These are phyloP conservation scores for Zymoseptoria pseudotritici DNA, from an alignment of 2,329 filamentous ascomycete species.

Conservation along the genomic window DNA sequence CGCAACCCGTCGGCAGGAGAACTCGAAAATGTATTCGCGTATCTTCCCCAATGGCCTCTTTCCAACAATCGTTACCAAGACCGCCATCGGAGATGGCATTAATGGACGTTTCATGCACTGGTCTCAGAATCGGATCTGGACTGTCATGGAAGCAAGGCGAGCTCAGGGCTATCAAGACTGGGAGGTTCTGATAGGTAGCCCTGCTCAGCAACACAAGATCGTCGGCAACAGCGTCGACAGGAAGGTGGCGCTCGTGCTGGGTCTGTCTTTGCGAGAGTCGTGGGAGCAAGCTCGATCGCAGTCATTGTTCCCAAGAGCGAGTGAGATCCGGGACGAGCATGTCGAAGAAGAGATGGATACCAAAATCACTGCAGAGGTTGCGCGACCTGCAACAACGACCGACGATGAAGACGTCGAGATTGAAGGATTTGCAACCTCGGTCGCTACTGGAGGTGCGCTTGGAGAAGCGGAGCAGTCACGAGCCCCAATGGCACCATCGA, in stretches of 20 bases:
- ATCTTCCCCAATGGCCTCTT: slow-evolving; percentile 49
- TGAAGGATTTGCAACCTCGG: not conserved
- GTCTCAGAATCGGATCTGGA: slow-evolving; percentile 53
- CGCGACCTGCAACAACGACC: not conserved
- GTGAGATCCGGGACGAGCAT: not conserved
- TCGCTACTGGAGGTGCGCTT: not conserved
- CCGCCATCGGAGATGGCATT: slow-evolving; percentile 47
- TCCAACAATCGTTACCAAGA: slow-evolving; percentile 54
- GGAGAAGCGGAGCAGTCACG: not conserved
- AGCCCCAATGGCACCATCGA: not conserved
- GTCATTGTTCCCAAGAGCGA: not conserved
- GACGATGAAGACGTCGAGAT: not conserved
- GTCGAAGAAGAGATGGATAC: not conserved
- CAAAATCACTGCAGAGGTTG: not conserved
- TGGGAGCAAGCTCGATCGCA: slow-evolving; percentile 27
- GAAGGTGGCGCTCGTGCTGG: slow-evolving; percentile 59
- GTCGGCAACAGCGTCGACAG: slow-evolving; percentile 72
- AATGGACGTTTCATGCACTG: slow-evolving; percentile 57
- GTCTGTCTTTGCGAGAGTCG: slow-evolving; percentile 56
- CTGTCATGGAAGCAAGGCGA: slow-evolving; percentile 58
- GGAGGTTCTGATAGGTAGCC: slow-evolving; percentile 59
- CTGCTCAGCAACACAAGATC: slow-evolving; percentile 53
- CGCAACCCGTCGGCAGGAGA: slow-evolving; percentile 14
- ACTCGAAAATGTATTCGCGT: slow-evolving; percentile 42
- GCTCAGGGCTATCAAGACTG: slow-evolving; percentile 64